Conservation (phyloP, 768 basidiomycete genomes). For the Boletus speciosus region DNA sequence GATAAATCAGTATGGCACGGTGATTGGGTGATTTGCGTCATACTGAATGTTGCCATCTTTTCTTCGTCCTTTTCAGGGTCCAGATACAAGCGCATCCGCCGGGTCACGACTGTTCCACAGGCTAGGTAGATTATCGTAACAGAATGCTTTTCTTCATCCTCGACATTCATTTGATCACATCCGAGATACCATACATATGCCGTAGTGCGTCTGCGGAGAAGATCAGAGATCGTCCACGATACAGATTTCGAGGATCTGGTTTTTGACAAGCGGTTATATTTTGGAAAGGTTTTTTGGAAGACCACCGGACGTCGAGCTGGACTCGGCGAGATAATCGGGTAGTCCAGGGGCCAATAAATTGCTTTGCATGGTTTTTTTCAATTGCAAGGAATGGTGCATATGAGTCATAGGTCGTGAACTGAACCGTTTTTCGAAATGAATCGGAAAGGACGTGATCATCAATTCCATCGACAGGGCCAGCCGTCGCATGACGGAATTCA, state of each 20-base stretch:
- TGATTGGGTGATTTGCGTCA: not conserved
- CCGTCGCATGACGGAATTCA: slow-evolving; percentile 1
- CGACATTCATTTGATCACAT: not conserved
- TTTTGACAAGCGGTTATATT: slow-evolving; percentile 1
- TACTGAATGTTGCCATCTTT: slow-evolving; percentile 12
- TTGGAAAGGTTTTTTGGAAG: slow-evolving; percentile 11
- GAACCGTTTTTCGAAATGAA: slow-evolving; percentile 9
- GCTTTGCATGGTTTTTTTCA: slow-evolving; percentile 4
- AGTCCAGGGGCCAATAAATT: slow-evolving; percentile 17
- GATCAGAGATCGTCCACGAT: not conserved
- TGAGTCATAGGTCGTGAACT: slow-evolving; percentile 12
- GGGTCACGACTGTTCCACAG: not conserved
- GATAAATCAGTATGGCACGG: not conserved
- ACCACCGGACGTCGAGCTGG: slow-evolving; percentile 20
- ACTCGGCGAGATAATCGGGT: slow-evolving; percentile 16
- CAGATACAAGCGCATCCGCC: not conserved
- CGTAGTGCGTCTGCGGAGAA: slow-evolving; percentile 4
- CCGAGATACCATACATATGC: not conserved
- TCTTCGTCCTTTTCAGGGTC: slow-evolving; percentile 4
- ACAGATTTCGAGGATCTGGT: not conserved
- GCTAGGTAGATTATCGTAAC: not conserved
- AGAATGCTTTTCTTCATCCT: not conserved
- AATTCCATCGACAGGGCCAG: not conserved
- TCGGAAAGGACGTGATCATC: slow-evolving; percentile 1
- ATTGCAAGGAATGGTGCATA: slow-evolving; percentile 13